These are phyloP conservation scores for Fraxinus albicans DNA, from an alignment of 305 asterid species.

Conservation along the genomic window DNA sequence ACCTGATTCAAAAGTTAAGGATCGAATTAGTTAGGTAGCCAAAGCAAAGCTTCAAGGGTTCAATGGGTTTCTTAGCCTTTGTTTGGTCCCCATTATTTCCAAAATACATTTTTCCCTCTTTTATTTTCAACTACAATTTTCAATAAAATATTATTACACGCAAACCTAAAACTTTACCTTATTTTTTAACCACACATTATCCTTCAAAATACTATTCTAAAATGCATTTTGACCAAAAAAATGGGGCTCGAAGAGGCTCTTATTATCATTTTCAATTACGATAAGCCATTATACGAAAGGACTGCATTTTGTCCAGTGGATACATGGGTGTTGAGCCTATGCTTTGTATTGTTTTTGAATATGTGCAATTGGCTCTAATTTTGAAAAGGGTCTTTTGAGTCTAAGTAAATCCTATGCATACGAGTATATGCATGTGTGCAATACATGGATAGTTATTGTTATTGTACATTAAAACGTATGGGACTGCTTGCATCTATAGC, in stretches of 20 bases:
- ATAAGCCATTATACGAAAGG: neutral
- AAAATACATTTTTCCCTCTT: too few relatives aligned
- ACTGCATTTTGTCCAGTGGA: neutral
- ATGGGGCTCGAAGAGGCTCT: too few relatives aligned
- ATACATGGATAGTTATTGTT: neutral
- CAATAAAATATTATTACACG: too few relatives aligned
- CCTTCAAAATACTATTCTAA: too few relatives aligned
- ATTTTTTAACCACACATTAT: too few relatives aligned
- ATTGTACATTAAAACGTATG: neutral
- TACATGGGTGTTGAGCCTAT: neutral
- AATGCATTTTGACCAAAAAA: too few relatives aligned
- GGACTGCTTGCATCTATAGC: conserved; percentile 19
- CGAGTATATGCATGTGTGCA: conserved; percentile 17
- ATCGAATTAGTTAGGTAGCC: neutral
- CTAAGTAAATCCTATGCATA: neutral
- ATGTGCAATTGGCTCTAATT: neutral
- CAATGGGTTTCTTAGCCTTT: neutral
- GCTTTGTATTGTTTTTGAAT: neutral
- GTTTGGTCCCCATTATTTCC: too few relatives aligned
- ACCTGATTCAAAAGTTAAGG: neutral
- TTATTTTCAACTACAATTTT: too few relatives aligned
- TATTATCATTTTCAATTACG: neutral
- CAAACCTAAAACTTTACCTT: too few relatives aligned
- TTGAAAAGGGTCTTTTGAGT: neutral
- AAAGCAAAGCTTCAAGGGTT: neutral